Evolutionary conservation across 306 rosid genomes (phyloP).

Genomic region (Astragalus glycyphyllos): DNA sequence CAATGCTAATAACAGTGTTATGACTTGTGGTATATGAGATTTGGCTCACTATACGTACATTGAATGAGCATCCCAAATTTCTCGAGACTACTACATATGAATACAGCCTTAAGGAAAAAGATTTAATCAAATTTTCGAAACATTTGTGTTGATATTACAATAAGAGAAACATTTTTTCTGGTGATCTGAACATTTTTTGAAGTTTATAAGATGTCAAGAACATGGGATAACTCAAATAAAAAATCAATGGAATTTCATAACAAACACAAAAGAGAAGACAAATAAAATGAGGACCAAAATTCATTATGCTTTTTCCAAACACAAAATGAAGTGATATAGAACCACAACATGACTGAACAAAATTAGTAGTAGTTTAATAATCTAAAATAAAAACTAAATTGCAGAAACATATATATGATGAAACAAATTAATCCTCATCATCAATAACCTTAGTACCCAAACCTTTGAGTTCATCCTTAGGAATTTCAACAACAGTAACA

Average conservation of each 20-base stretch:
- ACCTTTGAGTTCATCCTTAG: conserved; percentile 82
- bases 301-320: background rate
- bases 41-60: too few relatives aligned
- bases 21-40: background rate
- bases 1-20: background rate
- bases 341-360: conserved; percentile 22
- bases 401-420: background rate
- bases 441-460: conserved; percentile 90
- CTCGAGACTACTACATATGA: background rate
- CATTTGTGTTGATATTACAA: background rate
- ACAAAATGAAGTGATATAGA: background rate
- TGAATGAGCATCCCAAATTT: background rate
- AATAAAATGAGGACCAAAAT: background rate
- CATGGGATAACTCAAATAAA: too few relatives aligned
- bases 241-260: too few relatives aligned
- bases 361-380: conserved; percentile 19
- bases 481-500: conserved; percentile 85
- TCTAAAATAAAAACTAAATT: conserved; percentile 24
- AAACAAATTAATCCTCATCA: conserved; percentile 70
- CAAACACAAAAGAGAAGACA: background rate
- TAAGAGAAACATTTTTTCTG: background rate
- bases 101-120: background rate
- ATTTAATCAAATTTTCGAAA: background rate
- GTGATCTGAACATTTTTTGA: background rate
- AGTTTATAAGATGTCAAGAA: too few relatives aligned